Percentiles rank a stretch among this genome's conserved stretches.
Conservation (phyloP, 1,284 basidiomycete genomes). For the Sanghuangporus baumii region DNA sequence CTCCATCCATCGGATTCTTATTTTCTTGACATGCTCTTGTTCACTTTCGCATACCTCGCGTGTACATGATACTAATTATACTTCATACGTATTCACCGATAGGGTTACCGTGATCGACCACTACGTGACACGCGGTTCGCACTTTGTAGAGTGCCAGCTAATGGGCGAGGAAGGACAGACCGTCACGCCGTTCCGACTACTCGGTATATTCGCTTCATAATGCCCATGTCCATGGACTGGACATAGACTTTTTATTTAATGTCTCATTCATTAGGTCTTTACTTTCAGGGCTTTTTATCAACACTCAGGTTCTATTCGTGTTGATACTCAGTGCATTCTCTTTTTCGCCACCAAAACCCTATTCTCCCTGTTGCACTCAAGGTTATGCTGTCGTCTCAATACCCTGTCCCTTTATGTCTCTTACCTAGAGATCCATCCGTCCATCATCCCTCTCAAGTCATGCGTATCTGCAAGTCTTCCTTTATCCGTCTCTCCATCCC, state of each 20-base stretch:
- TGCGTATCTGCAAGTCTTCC: background rate
- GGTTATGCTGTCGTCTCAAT: background rate
- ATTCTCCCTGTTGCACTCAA: too few relatives aligned
- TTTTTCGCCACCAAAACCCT: too few relatives aligned
- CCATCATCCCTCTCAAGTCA: background rate
- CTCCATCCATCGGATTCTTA: too few relatives aligned
- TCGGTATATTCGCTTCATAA: conserved; percentile 76
- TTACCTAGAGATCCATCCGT: background rate
- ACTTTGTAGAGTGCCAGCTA: conserved; percentile 81
- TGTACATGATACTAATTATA: background rate
- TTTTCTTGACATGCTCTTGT: too few relatives aligned
- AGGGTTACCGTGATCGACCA: conserved; percentile 65
- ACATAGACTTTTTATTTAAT: background rate
- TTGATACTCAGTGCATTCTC: too few relatives aligned
- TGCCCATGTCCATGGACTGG: background rate
- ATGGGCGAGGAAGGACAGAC: conserved; percentile 73
- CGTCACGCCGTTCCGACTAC: conserved; percentile 76
- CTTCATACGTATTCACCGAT: background rate
- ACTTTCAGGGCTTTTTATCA: background rate
- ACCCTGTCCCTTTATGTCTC: background rate
- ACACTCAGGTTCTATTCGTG: background rate
- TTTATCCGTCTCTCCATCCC: too few relatives aligned
- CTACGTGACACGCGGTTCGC: conserved; percentile 68
- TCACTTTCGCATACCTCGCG: background rate
- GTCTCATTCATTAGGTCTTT: background rate